A percentile compares a stretch with the other conserved stretches of the same genome.
Conservation (phyloP, 495 filamentous ascomycete species). For the Penicillium antarcticum region DNA sequence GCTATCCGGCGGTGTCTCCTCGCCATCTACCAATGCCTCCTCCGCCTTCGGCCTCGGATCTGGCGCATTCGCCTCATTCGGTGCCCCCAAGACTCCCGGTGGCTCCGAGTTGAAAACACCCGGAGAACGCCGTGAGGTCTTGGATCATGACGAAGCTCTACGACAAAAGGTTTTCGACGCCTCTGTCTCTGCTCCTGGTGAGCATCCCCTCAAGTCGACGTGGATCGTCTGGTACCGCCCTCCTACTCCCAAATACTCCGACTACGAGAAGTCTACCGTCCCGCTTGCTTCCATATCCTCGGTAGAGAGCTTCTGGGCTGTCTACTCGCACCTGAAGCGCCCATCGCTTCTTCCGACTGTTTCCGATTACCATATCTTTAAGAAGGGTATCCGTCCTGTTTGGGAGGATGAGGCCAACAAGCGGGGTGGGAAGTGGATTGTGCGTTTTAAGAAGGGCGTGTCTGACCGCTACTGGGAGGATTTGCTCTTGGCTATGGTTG, state of each 20-base stretch:
- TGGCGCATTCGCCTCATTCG: slow-evolving; percentile 95
- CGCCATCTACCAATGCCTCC: slow-evolving; percentile 82
- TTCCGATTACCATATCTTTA: slow-evolving; percentile 97
- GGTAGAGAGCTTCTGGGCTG: slow-evolving; percentile 88
- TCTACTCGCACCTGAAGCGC: slow-evolving; percentile 86
- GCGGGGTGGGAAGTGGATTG: slow-evolving; percentile 93
- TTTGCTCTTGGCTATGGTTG: slow-evolving; percentile 82
- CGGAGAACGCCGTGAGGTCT: slow-evolving; percentile 62
- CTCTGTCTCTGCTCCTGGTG: slow-evolving; percentile 33
- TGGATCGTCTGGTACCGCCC: slow-evolving; percentile 98
- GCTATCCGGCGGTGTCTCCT: slow-evolving; percentile 65
- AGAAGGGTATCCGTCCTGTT: slow-evolving; percentile 92
- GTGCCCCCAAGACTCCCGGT: slow-evolving; percentile 84
- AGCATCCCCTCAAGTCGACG: slow-evolving; percentile 72
- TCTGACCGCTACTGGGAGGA: slow-evolving; percentile 98
- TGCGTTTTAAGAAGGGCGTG: slow-evolving; percentile 93
- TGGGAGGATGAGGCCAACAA: slow-evolving; percentile 99
- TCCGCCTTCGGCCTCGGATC: slow-evolving; percentile 91
- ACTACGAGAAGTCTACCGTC: slow-evolving; percentile 96
- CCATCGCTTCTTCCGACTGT: slow-evolving; percentile 86
- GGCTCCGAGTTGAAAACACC: slow-evolving; percentile 70
- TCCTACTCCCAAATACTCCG: slow-evolving; percentile 91
- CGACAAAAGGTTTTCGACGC: slow-evolving; percentile 38
- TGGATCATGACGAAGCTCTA: slow-evolving; percentile 57
- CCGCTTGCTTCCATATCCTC: slow-evolving; percentile 77